Base-by-base conservation (phyloP, 352 stramenopile genomes). In the Paralagenidium karlingii region DNA sequence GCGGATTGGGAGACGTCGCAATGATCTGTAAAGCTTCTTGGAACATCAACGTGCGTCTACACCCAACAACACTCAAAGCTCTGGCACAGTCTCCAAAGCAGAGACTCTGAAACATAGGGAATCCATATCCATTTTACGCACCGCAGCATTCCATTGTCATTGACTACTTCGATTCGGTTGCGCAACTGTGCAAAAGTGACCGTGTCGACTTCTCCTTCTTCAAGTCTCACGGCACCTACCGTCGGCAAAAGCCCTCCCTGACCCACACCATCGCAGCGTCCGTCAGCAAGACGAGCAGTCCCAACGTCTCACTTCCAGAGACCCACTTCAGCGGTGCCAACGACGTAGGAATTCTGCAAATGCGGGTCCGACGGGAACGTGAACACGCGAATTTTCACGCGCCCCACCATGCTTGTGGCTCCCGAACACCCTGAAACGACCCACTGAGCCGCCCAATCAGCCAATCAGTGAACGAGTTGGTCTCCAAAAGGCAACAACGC, bases 371-470 rank as follows among this genome's bases (percentile, higher is more conserved):
- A 82, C 5, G 63, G 56, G 52, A 85, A 83, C 27, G 68, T 82
- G 56, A 88, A 83, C 43, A 85, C 74, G 32, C 68, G 66, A 13
- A 88, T 53, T 47, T 88, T 88, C 21, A 87, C 51, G n/a, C 49
- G 55, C 28, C 68, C 53, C 47, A 77, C n/a, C n/a, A n/a, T n/a
- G n/a, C n/a, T n/a, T n/a, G n/a, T n/a, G n/a, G n/a, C n/a, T n/a
- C n/a, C n/a, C n/a, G n/a, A n/a, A n/a, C n/a, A n/a, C n/a, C n/a
- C n/a, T n/a, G n/a, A n/a, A n/a, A n/a, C n/a, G n/a, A n/a, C n/a
- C n/a, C n/a, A n/a, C n/a, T n/a, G n/a, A n/a, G n/a, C n/a, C n/a
- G n/a, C n/a, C n/a, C n/a, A n/a, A n/a, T n/a, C n/a, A n/a, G n/a
- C n/a, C n/a, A n/a, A n/a, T n/a, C n/a, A n/a, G n/a, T n/a, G n/a